phyloP scores from a whole-genome alignment of 805 yeast species.

The Myxozyma neglecta region DNA sequence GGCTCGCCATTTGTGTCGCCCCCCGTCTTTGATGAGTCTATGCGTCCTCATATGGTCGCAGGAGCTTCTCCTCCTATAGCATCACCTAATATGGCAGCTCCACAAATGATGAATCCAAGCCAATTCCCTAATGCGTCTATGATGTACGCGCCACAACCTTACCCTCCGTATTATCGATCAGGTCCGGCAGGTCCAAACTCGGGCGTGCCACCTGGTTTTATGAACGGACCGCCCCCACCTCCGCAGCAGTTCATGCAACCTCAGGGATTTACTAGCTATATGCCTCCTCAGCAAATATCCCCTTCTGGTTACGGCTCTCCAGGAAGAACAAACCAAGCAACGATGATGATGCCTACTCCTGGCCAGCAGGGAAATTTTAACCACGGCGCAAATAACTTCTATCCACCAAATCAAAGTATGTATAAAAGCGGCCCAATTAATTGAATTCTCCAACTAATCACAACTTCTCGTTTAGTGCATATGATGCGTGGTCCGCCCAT shows the following conservation, averaged over 20 bases:
- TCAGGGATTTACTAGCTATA: conserved; percentile 13
- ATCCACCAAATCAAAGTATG: conserved; percentile 23
- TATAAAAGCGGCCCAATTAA: neutral
- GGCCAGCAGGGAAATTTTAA: conserved; percentile 15
- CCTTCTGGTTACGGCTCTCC: conserved; percentile 29
- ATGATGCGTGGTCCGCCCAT: conserved; percentile 21
- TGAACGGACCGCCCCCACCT: conserved; percentile 25
- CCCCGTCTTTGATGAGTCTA: conserved; percentile 21
- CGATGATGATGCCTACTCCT: conserved; percentile 21
- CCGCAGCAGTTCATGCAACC: conserved; percentile 25
- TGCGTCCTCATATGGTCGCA: conserved; percentile 17
- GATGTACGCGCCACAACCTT: conserved; percentile 22
- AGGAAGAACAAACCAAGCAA: conserved; percentile 24
- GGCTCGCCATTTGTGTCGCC: conserved; percentile 18
- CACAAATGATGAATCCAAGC: conserved; percentile 19
- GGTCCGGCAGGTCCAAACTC: conserved; percentile 15
- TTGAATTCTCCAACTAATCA: neutral
- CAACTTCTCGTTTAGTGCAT: conserved; percentile 5
- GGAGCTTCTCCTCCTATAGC: conserved; percentile 24
- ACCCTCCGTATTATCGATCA: conserved; percentile 12
- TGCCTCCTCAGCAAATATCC: conserved; percentile 19
- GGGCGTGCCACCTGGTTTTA: conserved; percentile 23
- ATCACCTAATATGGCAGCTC: conserved; percentile 23
- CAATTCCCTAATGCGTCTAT: conserved; percentile 13
- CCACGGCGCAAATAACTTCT: neutral